Conservation (phyloP, 257 asterid species). For the Fraxinus anomala region DNA sequence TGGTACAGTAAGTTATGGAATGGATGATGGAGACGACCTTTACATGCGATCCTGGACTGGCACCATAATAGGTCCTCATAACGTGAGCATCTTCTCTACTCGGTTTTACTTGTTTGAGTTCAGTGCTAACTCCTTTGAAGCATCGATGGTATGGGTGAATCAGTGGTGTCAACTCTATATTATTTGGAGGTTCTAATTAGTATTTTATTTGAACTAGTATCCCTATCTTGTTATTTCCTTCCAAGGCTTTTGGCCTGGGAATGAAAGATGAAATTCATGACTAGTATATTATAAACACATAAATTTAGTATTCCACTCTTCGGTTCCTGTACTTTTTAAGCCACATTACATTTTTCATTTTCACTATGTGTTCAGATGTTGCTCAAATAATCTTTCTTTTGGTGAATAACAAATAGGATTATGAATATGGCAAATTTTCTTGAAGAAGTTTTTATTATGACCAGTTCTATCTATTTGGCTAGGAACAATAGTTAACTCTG, state of each 20-base stretch:
- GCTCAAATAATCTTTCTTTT: background rate
- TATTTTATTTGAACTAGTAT: too few species aligned
- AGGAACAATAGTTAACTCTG: background rate
- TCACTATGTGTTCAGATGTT: background rate
- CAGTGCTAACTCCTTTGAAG: background rate
- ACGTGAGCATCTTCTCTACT: conserved; percentile 25
- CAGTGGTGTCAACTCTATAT: background rate
- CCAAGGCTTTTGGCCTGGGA: background rate
- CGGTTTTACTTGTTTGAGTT: background rate
- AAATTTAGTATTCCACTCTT: background rate
- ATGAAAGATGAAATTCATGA: background rate
- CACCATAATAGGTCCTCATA: conserved; percentile 40
- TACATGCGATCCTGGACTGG: conserved; percentile 66
- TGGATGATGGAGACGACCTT: conserved; percentile 63
- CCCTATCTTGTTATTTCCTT: background rate
- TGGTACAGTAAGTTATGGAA: conserved; percentile 62
- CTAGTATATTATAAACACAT: too few species aligned
- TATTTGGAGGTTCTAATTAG: background rate
- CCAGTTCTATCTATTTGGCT: background rate
- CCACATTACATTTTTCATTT: background rate
- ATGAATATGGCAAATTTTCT: too few species aligned
- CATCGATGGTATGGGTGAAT: background rate
- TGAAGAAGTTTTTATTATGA: background rate
- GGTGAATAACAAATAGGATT: background rate
- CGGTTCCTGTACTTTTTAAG: background rate